Base-by-base conservation (phyloP, 768 basidiomycete species). In the Tylopilus rubrobrunneus region DNA sequence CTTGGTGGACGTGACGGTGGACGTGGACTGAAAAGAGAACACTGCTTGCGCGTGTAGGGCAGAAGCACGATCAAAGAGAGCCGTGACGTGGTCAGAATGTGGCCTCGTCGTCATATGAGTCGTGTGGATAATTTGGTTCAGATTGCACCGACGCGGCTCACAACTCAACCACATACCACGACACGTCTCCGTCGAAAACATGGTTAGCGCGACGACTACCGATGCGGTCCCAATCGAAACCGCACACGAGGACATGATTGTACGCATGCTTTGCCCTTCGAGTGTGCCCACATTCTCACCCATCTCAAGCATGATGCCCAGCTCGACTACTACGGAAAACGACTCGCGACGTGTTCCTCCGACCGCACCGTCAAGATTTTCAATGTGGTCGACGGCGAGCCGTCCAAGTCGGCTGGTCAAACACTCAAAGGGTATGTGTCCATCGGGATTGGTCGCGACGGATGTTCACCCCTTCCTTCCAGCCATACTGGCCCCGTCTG, bases 201-300 rank as follows among this genome's bases (percentile, higher is more conserved):
- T 65, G 62, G 57, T 63, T 27, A 52, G 46, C 47, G 76, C 81
- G 51, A 77, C 76, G 48, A 77, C 76, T 19, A 80, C 82, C 27
- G 86, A 89, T 58, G 86, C 87, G 19, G 80, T 89, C 53, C 89
- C 84, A 51, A 88, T 99, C 46, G 96, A 99, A 73, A 98, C 96
- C 1, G 85, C 87, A 15, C 96, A 99, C 69, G 92, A 96, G 71
- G 97, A 98, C 73, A 97, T 98, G 92, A 98, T 98, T 60, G 96
- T 97, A 72, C 74, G 52, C 33, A 29, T 28, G 19, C 19, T 19
- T 19, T 19, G 19, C 19, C 19, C 36, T 27, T 3, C 7, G 10
- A 6, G 23, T 14, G 19, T 23, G 12, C 27, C 33, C 29, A 34
- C 36, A 45, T 21, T 52, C 43, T 23, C 33, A 6, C 49, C n/a